Percentiles rank a stretch among this genome's conserved stretches.
Conservation (phyloP, 176 grass and related monocot species). For the Pharus latifolius region DNA sequence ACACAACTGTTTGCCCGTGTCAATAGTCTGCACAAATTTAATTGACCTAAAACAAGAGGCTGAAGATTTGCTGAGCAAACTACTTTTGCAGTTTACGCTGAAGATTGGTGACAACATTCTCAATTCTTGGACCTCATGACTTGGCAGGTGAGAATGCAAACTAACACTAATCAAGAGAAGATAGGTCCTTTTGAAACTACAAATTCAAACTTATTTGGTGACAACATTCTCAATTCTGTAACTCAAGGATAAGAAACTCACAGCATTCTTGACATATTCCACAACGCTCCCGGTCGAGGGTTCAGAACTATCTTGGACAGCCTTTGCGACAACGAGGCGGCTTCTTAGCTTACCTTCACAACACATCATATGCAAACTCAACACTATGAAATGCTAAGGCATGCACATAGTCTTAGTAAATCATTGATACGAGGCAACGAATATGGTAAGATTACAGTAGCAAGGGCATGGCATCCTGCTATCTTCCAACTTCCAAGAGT, state of each 20-base stretch:
- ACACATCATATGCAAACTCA: neutral
- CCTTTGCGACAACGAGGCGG: conserved; percentile 36
- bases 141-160: neutral
- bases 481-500: too few species aligned
- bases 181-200: neutral
- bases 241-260: conserved; percentile 33
- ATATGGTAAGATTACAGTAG: too few species aligned
- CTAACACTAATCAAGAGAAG: neutral
- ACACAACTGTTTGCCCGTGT: too few species aligned
- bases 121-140: neutral
- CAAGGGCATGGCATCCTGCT: too few species aligned
- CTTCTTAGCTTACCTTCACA: conserved; percentile 32
- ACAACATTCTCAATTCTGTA: neutral
- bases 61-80: neutral
- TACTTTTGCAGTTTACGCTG: neutral
- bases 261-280: conserved; percentile 51
- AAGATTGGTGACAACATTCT: neutral
- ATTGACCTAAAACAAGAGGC: too few species aligned
- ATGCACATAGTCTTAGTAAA: too few species aligned
- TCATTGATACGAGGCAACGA: too few species aligned
- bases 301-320: conserved; percentile 45
- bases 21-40: too few species aligned
- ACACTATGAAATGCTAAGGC: too few species aligned
- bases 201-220: neutral
- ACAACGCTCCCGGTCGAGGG: conserved; percentile 50